phyloP scores from a whole-genome alignment of 768 basidiomycete species.

The Candolleomyces aberdarensis region DNA sequence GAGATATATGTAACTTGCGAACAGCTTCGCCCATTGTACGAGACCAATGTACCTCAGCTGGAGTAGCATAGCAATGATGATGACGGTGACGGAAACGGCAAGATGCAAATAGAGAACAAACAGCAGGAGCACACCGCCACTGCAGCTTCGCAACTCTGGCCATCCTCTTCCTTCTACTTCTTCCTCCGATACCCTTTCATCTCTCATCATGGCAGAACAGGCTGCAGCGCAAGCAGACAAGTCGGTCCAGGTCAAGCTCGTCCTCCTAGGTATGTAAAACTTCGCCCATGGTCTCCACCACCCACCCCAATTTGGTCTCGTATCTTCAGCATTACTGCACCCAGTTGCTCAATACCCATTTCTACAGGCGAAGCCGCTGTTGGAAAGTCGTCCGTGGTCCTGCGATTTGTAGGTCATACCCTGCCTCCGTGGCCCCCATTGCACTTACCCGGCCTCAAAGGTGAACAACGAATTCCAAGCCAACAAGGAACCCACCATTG shows the following conservation, averaged over 20 bases:
- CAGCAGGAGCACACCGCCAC: conserved; percentile 7
- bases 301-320: conserved; percentile 1
- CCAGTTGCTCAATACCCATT: conserved; percentile 6
- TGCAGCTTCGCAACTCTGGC: conserved; percentile 6
- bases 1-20: conserved; percentile 43
- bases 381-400: conserved; percentile 97
- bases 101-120: conserved; percentile 21
- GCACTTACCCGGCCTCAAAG: conserved; percentile 24
- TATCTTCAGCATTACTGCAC: conserved; percentile 7
- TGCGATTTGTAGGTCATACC: conserved; percentile 77
- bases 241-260: conserved; percentile 97
- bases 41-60: background rate
- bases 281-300: background rate
- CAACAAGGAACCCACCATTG: conserved; percentile 98
- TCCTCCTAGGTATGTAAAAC: conserved; percentile 70
- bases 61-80: background rate
- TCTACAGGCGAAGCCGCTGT: conserved; percentile 92
- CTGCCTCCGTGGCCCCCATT: background rate
- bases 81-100: conserved; percentile 19
- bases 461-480: conserved; percentile 97
- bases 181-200: conserved; percentile 12
- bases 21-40: conserved; percentile 37
- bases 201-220: conserved; percentile 63
- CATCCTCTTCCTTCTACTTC: conserved; percentile 11
- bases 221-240: conserved; percentile 77